Conservation (phyloP, 805 yeast genomes). For the Metschnikowia matae region DNA sequence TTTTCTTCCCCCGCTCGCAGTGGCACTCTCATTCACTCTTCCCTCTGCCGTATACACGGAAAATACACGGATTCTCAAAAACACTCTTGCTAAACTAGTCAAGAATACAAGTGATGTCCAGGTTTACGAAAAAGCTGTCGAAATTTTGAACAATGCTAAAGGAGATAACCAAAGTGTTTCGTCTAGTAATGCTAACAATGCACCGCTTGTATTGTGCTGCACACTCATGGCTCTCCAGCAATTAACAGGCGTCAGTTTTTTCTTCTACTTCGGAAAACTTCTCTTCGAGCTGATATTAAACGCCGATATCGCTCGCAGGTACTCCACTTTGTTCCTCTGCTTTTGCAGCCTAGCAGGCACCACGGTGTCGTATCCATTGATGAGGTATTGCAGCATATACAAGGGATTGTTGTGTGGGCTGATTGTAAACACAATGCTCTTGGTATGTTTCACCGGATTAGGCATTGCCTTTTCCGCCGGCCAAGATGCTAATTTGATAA, state of each 20-base stretch:
- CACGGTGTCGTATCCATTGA: constrained; percentile 15
- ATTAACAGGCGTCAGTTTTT: constrained; percentile 31
- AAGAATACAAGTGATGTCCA: not conserved
- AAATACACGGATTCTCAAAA: not conserved
- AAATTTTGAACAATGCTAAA: not conserved
- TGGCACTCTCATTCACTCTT: not conserved
- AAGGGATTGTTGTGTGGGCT: constrained; percentile 13
- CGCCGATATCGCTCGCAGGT: not conserved
- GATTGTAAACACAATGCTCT: constrained; percentile 2
- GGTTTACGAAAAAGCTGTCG: not conserved
- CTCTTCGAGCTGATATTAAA: constrained; percentile 16
- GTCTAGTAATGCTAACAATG: not conserved
- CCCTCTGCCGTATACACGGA: not conserved
- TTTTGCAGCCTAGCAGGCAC: constrained; percentile 21
- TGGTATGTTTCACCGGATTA: constrained; percentile 5
- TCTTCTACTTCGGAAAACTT: constrained; percentile 28
- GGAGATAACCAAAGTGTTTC: not conserved
- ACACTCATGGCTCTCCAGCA: constrained; percentile 31
- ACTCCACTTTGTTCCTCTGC: constrained; percentile 18
- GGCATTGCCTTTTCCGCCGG: not conserved
- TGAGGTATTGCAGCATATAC: constrained; percentile 12
- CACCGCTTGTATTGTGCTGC: constrained; percentile 17
- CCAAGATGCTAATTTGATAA: not conserved
- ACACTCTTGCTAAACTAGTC: not conserved
- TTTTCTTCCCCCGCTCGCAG: not conserved